Percentiles rank a stretch among this genome's conserved stretches.
Evolutionary conservation across 352 stramenopile species (phyloP).

Genomic region (Saprolegnia diclina): DNA sequence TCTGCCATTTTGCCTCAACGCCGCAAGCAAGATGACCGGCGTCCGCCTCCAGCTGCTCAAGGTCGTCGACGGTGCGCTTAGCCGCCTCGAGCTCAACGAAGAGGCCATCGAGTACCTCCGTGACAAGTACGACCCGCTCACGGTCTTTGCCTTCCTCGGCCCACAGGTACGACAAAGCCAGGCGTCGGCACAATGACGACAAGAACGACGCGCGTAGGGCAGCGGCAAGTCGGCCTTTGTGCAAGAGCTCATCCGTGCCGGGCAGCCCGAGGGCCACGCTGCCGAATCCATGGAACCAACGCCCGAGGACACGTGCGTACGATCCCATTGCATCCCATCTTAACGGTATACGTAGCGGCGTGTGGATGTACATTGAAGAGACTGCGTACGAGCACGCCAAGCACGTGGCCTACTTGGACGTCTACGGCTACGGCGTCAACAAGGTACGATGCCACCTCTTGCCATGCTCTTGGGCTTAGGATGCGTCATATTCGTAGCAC

Average conservation of each 20-base stretch:
- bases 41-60: not conserved
- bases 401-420: conserved; percentile 20
- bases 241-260: conserved; percentile 12
- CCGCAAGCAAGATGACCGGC: not conserved
- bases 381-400: conserved; percentile 24
- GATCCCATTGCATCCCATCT: not conserved
- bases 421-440: conserved; percentile 17
- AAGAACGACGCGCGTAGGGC: not conserved
- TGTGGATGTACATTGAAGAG: conserved; percentile 27
- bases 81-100: conserved; percentile 9
- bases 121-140: conserved; percentile 20
- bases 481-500: not conserved
- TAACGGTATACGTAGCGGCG: conserved; percentile 11
- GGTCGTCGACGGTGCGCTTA: not conserved
- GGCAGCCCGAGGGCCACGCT: not conserved
- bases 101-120: conserved; percentile 15
- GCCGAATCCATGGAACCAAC: not conserved
- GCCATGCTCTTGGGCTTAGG: not conserved
- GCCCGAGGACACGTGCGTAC: conserved; percentile 11
- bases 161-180: conserved; percentile 3
- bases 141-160: conserved; percentile 22
- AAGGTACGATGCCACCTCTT: conserved; percentile 4
- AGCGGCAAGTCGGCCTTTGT: conserved; percentile 18
- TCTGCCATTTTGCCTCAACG: not conserved
- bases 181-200: not conserved